Conservation (phyloP, 192 early-diverging fungal genomes). For the Helicostylum pulchrum region DNA sequence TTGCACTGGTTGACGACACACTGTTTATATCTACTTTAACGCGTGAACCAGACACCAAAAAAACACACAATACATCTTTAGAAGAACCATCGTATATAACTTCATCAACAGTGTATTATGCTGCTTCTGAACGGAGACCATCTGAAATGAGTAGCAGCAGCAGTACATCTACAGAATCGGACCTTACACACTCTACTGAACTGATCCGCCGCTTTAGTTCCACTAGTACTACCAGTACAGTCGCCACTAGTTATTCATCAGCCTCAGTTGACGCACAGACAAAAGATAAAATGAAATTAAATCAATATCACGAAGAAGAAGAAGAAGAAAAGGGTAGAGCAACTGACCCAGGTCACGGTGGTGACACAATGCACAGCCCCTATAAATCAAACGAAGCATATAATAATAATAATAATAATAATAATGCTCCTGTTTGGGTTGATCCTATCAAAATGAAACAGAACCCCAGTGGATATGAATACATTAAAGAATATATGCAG, state of each 20-base stretch:
- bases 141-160: not conserved
- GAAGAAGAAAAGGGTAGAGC: not conserved
- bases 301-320: not conserved
- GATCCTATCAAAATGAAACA: conserved; percentile 20
- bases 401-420: not conserved
- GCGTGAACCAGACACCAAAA: not conserved
- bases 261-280: conserved; percentile 17
- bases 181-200: conserved; percentile 6
- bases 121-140: no score
- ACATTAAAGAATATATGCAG: conserved; percentile 18
- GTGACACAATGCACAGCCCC: conserved; percentile 1
- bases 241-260: not conserved
- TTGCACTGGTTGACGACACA: not conserved
- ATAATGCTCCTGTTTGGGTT: conserved; percentile 21
- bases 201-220: conserved; percentile 17
- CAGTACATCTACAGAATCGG: conserved; percentile 3
- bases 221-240: conserved; percentile 5
- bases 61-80: not conserved
- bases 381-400: not conserved
- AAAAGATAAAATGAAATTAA: not conserved
- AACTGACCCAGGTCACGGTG: not conserved
- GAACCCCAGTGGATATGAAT: conserved; percentile 22
- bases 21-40: conserved; percentile 7
- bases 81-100: no score
- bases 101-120: no score